Percentiles rank a stretch among this genome's conserved stretches.
Conservation (phyloP, 257 asterid genomes). For the Petunia secreta region DNA sequence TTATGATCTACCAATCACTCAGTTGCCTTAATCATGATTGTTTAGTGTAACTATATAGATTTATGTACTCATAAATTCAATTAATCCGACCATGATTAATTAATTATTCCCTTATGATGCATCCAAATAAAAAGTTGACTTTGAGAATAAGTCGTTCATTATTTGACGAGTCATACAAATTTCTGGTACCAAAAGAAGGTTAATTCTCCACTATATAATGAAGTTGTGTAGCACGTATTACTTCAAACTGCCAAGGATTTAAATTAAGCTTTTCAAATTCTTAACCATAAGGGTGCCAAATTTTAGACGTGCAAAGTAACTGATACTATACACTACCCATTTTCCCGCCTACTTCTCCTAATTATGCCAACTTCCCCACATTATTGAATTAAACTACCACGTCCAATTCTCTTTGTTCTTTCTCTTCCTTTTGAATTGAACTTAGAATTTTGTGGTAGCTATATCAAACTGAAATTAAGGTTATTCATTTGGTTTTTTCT, state of each 20-base stretch:
- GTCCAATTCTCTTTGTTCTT: neutral
- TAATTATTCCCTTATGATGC: neutral
- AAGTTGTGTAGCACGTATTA: neutral
- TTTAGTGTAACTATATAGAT: too few relatives aligned
- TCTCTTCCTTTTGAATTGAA: neutral
- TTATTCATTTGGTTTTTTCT: neutral
- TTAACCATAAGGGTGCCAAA: slow-evolving; percentile 18
- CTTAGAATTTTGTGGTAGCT: neutral
- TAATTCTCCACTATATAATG: slow-evolving; percentile 12
- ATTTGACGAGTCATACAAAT: neutral
- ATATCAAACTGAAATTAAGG: neutral
- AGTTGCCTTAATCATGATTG: too few relatives aligned
- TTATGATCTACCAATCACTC: neutral
- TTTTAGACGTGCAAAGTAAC: slow-evolving; percentile 24
- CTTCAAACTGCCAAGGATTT: neutral
- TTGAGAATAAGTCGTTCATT: neutral
- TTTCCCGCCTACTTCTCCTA: slow-evolving; percentile 20
- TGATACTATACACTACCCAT: neutral
- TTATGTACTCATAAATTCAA: too few relatives aligned
- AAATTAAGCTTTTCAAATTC: slow-evolving; percentile 9
- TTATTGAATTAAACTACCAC: neutral
- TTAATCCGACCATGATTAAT: too few relatives aligned
- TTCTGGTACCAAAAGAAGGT: neutral
- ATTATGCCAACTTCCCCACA: slow-evolving; percentile 16
- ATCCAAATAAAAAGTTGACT: neutral